Percentiles rank a stretch among this genome's conserved stretches.
phyloP scores from a whole-genome alignment of 1,139 yeast species.

The Zygosaccharomyces pseudobailii region DNA sequence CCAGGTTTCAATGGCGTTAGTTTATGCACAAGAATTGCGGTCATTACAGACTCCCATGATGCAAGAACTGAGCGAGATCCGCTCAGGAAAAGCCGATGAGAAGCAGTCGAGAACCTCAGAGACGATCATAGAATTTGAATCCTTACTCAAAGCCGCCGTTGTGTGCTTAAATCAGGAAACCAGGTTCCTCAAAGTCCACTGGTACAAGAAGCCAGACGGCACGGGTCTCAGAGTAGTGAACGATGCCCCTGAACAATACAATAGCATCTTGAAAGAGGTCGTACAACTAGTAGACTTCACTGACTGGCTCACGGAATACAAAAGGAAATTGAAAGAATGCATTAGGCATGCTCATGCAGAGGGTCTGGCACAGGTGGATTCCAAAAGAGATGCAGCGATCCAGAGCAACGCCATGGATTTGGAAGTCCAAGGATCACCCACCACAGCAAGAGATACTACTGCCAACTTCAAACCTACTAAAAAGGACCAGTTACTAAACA shows the following conservation, averaged over 20 bases:
- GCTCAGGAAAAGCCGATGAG: background rate
- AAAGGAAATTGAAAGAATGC: conserved; percentile 4
- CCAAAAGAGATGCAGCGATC: conserved; percentile 18
- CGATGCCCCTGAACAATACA: conserved; percentile 11
- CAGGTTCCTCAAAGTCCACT: conserved; percentile 13
- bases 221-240: conserved; percentile 10
- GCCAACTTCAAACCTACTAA: background rate
- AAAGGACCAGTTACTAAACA: conserved; percentile 34
- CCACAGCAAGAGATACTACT: background rate
- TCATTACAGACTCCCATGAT: conserved; percentile 2
- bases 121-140: conserved; percentile 15
- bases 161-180: conserved; percentile 16
- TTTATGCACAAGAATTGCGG: background rate
- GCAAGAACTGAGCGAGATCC: background rate
- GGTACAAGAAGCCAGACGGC: conserved; percentile 10
- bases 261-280: conserved; percentile 6
- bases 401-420: conserved; percentile 7
- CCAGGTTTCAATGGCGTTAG: background rate
- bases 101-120: conserved; percentile 4
- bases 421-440: background rate
- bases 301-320: conserved; percentile 23
- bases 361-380: conserved; percentile 12
- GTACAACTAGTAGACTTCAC: conserved; percentile 11
- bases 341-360: conserved; percentile 6
- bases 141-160: conserved; percentile 11